A percentile compares a stretch with the other conserved stretches of the same genome.
Evolutionary conservation across 768 basidiomycete species (phyloP).

Genomic region (Leccinum subtestaceum): DNA sequence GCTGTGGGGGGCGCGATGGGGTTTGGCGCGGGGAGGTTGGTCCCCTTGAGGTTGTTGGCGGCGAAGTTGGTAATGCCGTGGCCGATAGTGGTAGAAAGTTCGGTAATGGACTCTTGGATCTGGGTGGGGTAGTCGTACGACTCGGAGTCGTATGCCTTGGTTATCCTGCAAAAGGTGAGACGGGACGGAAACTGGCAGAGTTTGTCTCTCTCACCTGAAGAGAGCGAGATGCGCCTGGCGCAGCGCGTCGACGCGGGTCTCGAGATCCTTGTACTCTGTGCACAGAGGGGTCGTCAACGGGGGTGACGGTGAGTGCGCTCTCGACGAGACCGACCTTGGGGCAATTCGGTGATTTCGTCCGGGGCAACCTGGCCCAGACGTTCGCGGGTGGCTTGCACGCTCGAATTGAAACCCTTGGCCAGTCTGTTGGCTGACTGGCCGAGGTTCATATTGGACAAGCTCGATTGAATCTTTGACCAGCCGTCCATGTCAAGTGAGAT

Average conservation of each 20-base stretch:
- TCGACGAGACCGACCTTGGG: conserved; percentile 59
- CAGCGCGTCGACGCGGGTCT: conserved; percentile 91
- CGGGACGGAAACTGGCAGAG: background rate
- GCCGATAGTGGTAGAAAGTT: conserved; percentile 67
- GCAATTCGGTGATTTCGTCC: conserved; percentile 93
- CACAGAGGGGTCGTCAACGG: background rate
- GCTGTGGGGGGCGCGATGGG: conserved; percentile 52
- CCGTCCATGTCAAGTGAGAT: conserved; percentile 32
- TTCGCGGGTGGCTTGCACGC: conserved; percentile 85
- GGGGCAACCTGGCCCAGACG: conserved; percentile 85
- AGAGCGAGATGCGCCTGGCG: conserved; percentile 70
- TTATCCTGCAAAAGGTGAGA: conserved; percentile 49
- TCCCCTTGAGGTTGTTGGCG: conserved; percentile 84
- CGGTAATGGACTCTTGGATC: conserved; percentile 77
- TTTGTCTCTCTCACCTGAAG: conserved; percentile 57
- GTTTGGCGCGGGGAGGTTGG: conserved; percentile 72
- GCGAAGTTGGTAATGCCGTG: conserved; percentile 81
- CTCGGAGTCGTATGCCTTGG: conserved; percentile 86
- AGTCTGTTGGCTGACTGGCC: conserved; percentile 73
- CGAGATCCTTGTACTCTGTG: conserved; percentile 95
- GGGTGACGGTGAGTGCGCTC: background rate
- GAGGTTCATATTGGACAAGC: conserved; percentile 63
- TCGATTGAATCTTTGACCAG: conserved; percentile 69
- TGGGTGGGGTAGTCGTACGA: conserved; percentile 88
- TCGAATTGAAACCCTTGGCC: conserved; percentile 75